These are phyloP conservation scores for Prinsepia uniflora DNA, from an alignment of 306 rosid genomes.

Conservation along the genomic window DNA sequence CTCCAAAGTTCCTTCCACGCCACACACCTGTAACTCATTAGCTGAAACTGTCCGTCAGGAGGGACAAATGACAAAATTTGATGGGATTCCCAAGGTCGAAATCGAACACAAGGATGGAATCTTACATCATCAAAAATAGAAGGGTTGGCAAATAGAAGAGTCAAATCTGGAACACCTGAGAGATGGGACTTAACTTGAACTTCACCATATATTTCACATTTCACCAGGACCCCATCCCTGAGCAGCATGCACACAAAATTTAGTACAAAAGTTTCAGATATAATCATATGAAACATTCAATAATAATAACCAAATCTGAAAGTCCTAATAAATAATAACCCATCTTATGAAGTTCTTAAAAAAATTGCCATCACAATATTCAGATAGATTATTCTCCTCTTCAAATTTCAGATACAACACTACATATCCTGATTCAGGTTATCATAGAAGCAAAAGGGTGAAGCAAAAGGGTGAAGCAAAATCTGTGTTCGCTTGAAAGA, in stretches of 20 bases:
- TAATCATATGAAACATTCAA: conserved; percentile 6
- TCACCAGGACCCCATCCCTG: conserved; percentile 85
- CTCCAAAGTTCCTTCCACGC: conserved; percentile 1
- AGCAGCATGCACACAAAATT: conserved; percentile 16
- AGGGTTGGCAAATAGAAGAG: conserved; percentile 83
- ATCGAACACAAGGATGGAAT: conserved; percentile 87
- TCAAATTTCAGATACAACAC: conserved; percentile 10
- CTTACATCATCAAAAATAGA: conserved; percentile 84
- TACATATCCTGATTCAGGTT: conserved; percentile 6
- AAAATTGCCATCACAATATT: background rate
- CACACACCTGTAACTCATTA: conserved; percentile 82
- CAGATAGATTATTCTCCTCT: conserved; percentile 14
- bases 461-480: conserved; percentile 11
- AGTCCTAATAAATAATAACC: background rate
- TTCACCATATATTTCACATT: conserved; percentile 84
- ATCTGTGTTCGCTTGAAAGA: background rate
- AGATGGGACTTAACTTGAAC: conserved; percentile 93
- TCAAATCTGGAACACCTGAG: conserved; percentile 87
- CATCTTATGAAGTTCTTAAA: background rate
- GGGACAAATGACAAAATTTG: conserved; percentile 94
- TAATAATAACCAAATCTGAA: background rate
- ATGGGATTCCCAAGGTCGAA: conserved; percentile 85
- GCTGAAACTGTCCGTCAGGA: conserved; percentile 93
- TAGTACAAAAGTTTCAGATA: conserved; percentile 11
- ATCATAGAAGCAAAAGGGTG: conserved; percentile 4